Evolutionary conservation across 805 yeast species (phyloP).

Genomic region (Phaffomyces opuntiae): DNA sequence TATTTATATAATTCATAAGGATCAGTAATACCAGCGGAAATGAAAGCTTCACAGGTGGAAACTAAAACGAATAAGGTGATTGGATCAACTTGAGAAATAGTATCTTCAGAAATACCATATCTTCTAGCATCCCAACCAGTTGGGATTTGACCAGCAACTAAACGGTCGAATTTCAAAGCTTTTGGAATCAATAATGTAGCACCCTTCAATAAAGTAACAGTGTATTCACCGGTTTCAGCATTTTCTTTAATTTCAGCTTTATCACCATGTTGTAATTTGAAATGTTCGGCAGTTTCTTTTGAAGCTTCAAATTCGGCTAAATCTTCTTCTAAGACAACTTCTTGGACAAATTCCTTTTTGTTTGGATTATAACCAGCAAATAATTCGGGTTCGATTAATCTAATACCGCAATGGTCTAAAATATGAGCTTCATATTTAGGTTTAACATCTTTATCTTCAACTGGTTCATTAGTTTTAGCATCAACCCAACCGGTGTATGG

Average conservation of each 20-base stretch:
- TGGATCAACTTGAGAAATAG: conserved; percentile 91
- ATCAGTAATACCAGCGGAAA: conserved; percentile 92
- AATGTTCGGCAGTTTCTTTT: conserved; percentile 91
- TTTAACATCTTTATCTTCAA: conserved; percentile 92
- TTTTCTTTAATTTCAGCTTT: conserved; percentile 87
- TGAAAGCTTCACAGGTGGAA: conserved; percentile 89
- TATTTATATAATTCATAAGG: conserved; percentile 98
- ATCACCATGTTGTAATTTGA: conserved; percentile 90
- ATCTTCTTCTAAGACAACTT: conserved; percentile 93
- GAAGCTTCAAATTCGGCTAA: conserved; percentile 94
- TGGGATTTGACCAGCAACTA: conserved; percentile 81
- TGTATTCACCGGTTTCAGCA: conserved; percentile 84
- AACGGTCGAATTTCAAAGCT: conserved; percentile 56
- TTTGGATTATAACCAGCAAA: conserved; percentile 93
- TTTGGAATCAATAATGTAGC: conserved; percentile 89
- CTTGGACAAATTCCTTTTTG: conserved; percentile 89
- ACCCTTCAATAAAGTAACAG: conserved; percentile 88
- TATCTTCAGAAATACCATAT: conserved; percentile 93
- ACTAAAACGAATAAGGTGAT: conserved; percentile 89
- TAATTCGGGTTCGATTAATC: conserved; percentile 93
- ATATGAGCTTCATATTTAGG: conserved; percentile 83
- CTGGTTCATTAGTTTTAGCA: conserved; percentile 85
- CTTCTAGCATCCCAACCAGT: conserved; percentile 96
- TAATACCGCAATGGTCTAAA: conserved; percentile 91
- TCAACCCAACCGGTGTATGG: conserved; percentile 98